Base-by-base conservation (phyloP, 495 filamentous ascomycete genomes). In the Xylona heveae region DNA sequence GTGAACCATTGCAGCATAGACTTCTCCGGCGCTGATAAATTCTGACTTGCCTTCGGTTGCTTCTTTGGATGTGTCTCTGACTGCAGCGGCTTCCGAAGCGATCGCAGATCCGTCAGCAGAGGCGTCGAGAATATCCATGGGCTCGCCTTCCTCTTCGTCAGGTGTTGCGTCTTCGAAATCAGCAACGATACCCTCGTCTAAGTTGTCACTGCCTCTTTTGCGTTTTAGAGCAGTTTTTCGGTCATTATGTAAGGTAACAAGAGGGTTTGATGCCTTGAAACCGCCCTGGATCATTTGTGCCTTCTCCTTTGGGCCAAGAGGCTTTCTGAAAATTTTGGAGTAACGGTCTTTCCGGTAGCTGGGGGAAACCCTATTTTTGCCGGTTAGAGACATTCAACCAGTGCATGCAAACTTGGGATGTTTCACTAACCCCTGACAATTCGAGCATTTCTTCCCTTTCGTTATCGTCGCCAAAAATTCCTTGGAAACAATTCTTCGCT, bases 271-370 rank as follows among this genome's bases (percentile, higher is more conserved):
- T 20, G 64, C 61, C 31, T 71, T 68, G 46, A 76, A 68, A 14
- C 72, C 77, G 14, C 60, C 64, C 38, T 76, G 68, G 2, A 64
- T 47, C 71, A 88, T 93, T 21, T 71, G 64, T 6, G 68, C 64
- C 42, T 62, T 68, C 4, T 78, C 66, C 49, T 85, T 92, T 15
- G 57, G 43, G 16, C 54, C 51, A 24, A 95, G 52, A 4, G 74
- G 61, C 44, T 81, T 85, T 42, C 83, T 71, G 51, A 94, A 99
- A 33, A 99, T 88, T 51, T 94, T 95, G 40, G 75, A 72, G 46
- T 64, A 83, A 17, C 72, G 64, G 39, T 95, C 84, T 44, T 85
- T 90, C 41, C 82, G 68, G 51, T 76, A 94, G 4, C 51, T 55
- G 13, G 82, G 81, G 15, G 78, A 76, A 22, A 80, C 66, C 28